Conservation (phyloP, 805 yeast genomes). For the Lipomyces kockii region DNA sequence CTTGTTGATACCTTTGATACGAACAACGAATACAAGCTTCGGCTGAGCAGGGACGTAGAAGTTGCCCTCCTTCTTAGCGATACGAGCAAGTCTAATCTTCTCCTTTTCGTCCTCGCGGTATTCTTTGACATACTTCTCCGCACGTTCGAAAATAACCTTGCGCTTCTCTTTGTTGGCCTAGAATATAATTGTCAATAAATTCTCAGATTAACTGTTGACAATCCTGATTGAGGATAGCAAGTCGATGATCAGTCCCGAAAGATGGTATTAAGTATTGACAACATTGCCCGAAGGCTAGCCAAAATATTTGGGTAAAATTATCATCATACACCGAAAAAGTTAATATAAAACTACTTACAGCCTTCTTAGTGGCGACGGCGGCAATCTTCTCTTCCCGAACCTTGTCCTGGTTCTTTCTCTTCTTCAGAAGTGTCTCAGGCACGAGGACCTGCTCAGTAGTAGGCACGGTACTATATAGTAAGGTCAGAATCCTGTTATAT, state of each 20-base stretch:
- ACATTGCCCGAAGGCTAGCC: conserved; percentile 54
- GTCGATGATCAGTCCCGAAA: conserved; percentile 73
- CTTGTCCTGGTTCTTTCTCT: conserved; percentile 57
- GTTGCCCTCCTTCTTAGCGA: conserved; percentile 91
- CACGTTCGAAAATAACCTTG: conserved; percentile 80
- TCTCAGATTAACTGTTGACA: not conserved
- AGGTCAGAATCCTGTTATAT: conserved; percentile 14
- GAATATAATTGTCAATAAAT: conserved; percentile 9
- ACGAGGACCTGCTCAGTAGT: conserved; percentile 40
- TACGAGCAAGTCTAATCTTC: conserved; percentile 76
- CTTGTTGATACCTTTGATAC: conserved; percentile 81
- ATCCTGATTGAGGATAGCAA: not conserved
- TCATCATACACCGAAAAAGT: conserved; percentile 32
- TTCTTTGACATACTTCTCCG: conserved; percentile 91
- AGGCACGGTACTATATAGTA: conserved; percentile 54
- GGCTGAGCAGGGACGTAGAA: conserved; percentile 83
- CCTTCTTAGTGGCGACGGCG: conserved; percentile 42
- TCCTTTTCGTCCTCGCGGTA: conserved; percentile 89
- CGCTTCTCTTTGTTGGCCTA: conserved; percentile 55
- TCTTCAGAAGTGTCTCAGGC: conserved; percentile 59
- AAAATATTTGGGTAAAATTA: conserved; percentile 27
- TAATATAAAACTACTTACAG: conserved; percentile 36
- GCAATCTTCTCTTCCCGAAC: conserved; percentile 53
- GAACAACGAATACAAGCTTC: conserved; percentile 69
- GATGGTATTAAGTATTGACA: conserved; percentile 78